These are phyloP conservation scores for Colletotrichum spinosum DNA, from an alignment of 2,329 filamentous ascomycete species.

Conservation along the genomic window DNA sequence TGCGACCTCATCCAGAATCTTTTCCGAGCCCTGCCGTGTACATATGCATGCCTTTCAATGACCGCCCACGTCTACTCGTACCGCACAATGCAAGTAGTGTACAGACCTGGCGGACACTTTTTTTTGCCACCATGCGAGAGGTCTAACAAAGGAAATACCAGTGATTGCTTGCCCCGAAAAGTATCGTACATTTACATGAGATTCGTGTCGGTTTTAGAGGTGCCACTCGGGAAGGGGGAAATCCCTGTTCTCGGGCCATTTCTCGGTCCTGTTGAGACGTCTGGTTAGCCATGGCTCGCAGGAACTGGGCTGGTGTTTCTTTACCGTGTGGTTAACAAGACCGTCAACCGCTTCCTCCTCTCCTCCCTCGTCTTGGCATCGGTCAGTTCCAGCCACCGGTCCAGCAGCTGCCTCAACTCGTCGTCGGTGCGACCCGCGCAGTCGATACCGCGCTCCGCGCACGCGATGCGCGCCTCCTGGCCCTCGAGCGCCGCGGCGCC, in stretches of 20 bases:
- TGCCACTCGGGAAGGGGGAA: constrained; percentile 57
- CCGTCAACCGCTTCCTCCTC: constrained; percentile 52
- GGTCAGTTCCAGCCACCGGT: constrained; percentile 61
- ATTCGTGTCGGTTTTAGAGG: constrained; percentile 41
- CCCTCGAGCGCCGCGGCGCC: constrained; percentile 68
- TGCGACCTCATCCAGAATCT: too few relatives aligned
- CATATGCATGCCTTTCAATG: too few relatives aligned
- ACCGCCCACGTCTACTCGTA: too few relatives aligned
- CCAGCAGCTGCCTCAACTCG: constrained; percentile 61
- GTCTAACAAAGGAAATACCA: too few relatives aligned
- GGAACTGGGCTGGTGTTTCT: constrained; percentile 30
- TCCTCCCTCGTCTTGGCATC: constrained; percentile 50
- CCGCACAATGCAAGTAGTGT: too few relatives aligned
- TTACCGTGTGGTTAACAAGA: constrained; percentile 56
- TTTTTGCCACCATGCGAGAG: too few relatives aligned
- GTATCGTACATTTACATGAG: constrained; percentile 18
- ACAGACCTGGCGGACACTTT: too few relatives aligned
- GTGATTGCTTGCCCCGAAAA: background rate
- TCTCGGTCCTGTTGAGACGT: constrained; percentile 46
- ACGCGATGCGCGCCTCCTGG: constrained; percentile 77
- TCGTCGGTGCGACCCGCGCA: constrained; percentile 67
- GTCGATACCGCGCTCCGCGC: constrained; percentile 75
- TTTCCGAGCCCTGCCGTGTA: too few relatives aligned
- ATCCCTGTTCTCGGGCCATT: constrained; percentile 55
- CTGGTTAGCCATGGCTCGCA: constrained; percentile 30